phyloP scores from a whole-genome alignment of 768 basidiomycete genomes.

The Podaxis rugospora region DNA sequence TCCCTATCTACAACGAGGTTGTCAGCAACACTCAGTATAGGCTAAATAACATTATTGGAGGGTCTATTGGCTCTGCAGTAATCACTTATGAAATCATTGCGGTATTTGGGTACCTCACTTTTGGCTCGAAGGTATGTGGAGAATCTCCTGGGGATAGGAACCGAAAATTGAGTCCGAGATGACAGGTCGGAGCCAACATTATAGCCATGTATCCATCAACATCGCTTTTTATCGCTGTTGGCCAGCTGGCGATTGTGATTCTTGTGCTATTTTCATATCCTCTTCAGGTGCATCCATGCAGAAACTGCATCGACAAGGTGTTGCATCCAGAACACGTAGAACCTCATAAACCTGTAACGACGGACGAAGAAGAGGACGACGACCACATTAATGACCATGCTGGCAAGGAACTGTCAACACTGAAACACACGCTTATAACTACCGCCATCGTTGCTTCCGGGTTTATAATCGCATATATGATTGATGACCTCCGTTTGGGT shows the following conservation, averaged over 20 bases:
- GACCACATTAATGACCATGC: slow-evolving; percentile 54
- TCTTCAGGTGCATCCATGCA: slow-evolving; percentile 89
- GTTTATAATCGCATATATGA: slow-evolving; percentile 73
- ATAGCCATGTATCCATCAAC: slow-evolving; percentile 93
- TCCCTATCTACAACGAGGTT: slow-evolving; percentile 93
- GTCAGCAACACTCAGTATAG: slow-evolving; percentile 72
- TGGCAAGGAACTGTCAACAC: slow-evolving; percentile 54
- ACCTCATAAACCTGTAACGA: slow-evolving; percentile 23
- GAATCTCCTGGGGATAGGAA: neutral
- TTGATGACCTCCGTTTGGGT: slow-evolving; percentile 78
- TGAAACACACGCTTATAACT: slow-evolving; percentile 71
- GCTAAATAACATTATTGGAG: slow-evolving; percentile 84
- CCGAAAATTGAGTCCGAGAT: neutral
- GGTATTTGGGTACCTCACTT: slow-evolving; percentile 88
- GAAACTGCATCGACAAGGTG: slow-evolving; percentile 91
- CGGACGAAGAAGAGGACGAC: slow-evolving; percentile 37
- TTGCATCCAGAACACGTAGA: slow-evolving; percentile 43
- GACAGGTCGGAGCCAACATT: slow-evolving; percentile 83
- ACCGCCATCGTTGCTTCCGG: slow-evolving; percentile 56
- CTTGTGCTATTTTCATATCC: slow-evolving; percentile 93
- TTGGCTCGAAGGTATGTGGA: slow-evolving; percentile 70
- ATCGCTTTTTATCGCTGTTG: slow-evolving; percentile 87
- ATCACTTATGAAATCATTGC: slow-evolving; percentile 87
- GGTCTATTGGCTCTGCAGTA: slow-evolving; percentile 82
- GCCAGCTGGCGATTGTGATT: slow-evolving; percentile 88